phyloP scores from a whole-genome alignment of 225 moss, liverwort and hornwort genomes.

The Bryum argenteum region DNA sequence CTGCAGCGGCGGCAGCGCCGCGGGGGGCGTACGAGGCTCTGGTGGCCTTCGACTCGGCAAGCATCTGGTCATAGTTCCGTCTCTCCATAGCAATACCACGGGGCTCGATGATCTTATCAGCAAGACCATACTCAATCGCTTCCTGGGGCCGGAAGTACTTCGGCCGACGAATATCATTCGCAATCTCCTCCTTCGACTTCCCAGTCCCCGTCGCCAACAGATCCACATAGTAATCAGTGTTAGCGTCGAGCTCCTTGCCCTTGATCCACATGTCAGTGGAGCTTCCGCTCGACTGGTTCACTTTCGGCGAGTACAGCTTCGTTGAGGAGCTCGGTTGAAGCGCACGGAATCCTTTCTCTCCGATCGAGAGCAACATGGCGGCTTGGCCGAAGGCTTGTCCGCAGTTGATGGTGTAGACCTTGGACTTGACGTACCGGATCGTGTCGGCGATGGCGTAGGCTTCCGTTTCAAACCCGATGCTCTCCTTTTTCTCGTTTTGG shows the following conservation, averaged over 20 bases:
- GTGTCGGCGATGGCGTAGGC: conserved; percentile 98
- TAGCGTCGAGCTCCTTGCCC: conserved; percentile 92
- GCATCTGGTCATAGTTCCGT: conserved; percentile 98
- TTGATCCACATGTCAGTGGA: conserved; percentile 99
- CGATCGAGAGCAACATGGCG: conserved; percentile 93
- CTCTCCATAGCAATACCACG: conserved; percentile 96
- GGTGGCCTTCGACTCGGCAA: conserved; percentile 78
- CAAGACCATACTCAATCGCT: conserved; percentile 97
- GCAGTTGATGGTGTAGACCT: conserved; percentile 95
- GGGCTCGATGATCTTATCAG: conserved; percentile 93
- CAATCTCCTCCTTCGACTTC: conserved; percentile 83
- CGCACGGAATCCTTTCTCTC: conserved; percentile 90
- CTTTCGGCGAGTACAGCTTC: conserved; percentile 96
- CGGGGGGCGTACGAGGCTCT: conserved; percentile 73
- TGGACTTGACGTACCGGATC: conserved; percentile 88
- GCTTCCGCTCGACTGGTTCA: conserved; percentile 88
- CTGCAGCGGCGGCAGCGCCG: conserved; percentile 69
- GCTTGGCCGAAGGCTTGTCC: conserved; percentile 98
- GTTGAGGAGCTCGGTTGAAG: conserved; percentile 96
- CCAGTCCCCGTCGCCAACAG: conserved; percentile 85
- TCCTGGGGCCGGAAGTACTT: conserved; percentile 94
- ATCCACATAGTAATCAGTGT: conserved; percentile 88
- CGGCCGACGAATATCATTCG: conserved; percentile 80
- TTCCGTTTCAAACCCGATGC: conserved; percentile 98
- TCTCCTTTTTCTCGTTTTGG: conserved; percentile 98